Base-by-base conservation (phyloP, 345 rosid species). In the Salix viminalis region DNA sequence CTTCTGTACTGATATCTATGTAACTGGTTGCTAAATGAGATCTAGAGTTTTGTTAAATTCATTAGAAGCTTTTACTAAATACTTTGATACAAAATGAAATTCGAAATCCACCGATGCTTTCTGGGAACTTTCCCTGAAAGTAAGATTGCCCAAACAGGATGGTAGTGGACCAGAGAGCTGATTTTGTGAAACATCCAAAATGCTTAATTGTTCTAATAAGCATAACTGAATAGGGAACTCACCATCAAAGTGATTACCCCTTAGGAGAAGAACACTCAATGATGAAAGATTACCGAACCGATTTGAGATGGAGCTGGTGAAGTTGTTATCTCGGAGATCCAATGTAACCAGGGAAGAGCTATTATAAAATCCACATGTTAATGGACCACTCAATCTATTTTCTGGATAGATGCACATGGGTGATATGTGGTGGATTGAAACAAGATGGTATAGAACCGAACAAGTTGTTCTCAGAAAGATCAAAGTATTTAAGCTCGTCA, bases 171-270 rank as follows among this genome's bases (percentile, higher is more conserved):
- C 60, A 36, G 71, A 78, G 19, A 78, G n/a, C 6, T 37, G 37
- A 28, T 78, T 78, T 32, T 66, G 26, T 7, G 77, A 74, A 67
- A 83, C 72, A 75, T 82, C 83, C 2, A 84, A 19, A 1, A 82
- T 24, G 21, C 64, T 70, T 42, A 85, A 32, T 0, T 41, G 32
- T 0, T 23, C 4, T 19, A 84, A 28, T 6, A 34, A 24, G 21
- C 85, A 78, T 1, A 82, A 5, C 1, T 77, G 58, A 50, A 39
- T 1, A 2, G 79, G 76, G 7, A 83, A 46, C 23, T 26, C 24
- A 2, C 84, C 86, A 1, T 62, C 26, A 34, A 83, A 65, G 0
- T 67, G 6, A 41, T 83, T 85, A 5, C 26, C 68, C 37, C 65
- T 65, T 67, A 83, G 14, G 21, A 85, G 67, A 24, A 85, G 65